Conservation (phyloP, 2,329 filamentous ascomycete species). For the Aureobasidium pullulans region DNA sequence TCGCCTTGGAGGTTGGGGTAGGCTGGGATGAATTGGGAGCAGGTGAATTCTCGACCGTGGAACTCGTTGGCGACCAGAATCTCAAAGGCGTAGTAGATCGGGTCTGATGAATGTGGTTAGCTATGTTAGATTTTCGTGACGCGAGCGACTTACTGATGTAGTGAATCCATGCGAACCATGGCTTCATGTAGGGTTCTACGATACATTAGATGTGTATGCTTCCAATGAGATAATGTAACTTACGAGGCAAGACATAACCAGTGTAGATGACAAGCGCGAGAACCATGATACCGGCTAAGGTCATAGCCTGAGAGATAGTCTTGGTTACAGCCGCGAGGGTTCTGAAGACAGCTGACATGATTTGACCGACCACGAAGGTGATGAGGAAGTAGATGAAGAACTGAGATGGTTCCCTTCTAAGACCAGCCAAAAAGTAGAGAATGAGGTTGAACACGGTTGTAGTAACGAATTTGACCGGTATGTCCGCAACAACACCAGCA, state of each 20-base stretch:
- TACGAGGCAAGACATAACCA: conserved; percentile 40
- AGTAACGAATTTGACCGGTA: conserved; percentile 51
- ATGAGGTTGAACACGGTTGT: conserved; percentile 48
- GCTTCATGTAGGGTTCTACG: conserved; percentile 27
- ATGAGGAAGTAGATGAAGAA: conserved; percentile 62
- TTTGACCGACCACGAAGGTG: conserved; percentile 46
- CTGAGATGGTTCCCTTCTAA: conserved; percentile 31
- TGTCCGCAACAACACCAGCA: conserved; percentile 47
- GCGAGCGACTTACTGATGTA: conserved; percentile 31
- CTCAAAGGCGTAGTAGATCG: conserved; percentile 59
- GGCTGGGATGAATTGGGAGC: conserved; percentile 32
- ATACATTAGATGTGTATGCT: too few relatives aligned
- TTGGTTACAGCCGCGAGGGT: conserved; percentile 52
- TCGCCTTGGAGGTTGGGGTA: conserved; percentile 27
- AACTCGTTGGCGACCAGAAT: conserved; percentile 51
- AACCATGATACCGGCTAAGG: conserved; percentile 46
- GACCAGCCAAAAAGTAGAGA: conserved; percentile 50
- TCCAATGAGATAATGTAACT: too few relatives aligned
- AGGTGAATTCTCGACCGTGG: conserved; percentile 25
- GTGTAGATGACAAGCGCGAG: conserved; percentile 58
- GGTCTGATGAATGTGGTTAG: conserved; percentile 31
- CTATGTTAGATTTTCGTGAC: too few relatives aligned
- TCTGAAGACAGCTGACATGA: conserved; percentile 36
- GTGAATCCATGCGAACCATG: conserved; percentile 46
- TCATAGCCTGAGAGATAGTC: conserved; percentile 57